These are phyloP conservation scores for Pleurotus cornucopiae DNA, from an alignment of 768 basidiomycete species.

Conservation along the genomic window DNA sequence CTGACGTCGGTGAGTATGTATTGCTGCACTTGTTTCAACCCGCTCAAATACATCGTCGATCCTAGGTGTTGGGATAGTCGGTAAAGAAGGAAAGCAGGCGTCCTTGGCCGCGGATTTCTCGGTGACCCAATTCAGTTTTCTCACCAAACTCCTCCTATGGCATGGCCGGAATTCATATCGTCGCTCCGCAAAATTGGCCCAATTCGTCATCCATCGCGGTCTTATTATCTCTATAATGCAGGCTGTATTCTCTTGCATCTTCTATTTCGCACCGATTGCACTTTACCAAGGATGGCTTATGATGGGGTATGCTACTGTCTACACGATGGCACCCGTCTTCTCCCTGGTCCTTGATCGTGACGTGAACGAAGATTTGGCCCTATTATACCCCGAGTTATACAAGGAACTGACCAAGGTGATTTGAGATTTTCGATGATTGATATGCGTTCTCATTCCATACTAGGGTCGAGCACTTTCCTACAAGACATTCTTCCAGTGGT, in stretches of 20 bases:
- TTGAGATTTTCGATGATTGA: slow-evolving; percentile 4
- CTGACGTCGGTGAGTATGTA: slow-evolving; percentile 81
- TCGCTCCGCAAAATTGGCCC: slow-evolving; percentile 94
- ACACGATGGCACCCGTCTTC: slow-evolving; percentile 99
- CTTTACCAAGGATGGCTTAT: slow-evolving; percentile 98
- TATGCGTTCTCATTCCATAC: not conserved
- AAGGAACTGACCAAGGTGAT: slow-evolving; percentile 93
- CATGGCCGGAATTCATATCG: slow-evolving; percentile 99
- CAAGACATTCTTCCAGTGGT: slow-evolving; percentile 98
- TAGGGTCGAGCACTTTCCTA: slow-evolving; percentile 92
- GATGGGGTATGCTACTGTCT: slow-evolving; percentile 93
- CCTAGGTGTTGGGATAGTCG: slow-evolving; percentile 92
- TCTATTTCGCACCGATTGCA: slow-evolving; percentile 94
- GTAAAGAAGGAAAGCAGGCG: slow-evolving; percentile 98
- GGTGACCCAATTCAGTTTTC: slow-evolving; percentile 91
- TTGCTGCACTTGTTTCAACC: not conserved
- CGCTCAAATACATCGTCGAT: too few species aligned
- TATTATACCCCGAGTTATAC: slow-evolving; percentile 96
- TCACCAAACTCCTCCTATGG: slow-evolving; percentile 97
- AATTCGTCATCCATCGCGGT: slow-evolving; percentile 97
- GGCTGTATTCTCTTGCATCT: slow-evolving; percentile 91
- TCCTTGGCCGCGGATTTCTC: slow-evolving; percentile 99
- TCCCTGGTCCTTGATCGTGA: slow-evolving; percentile 94
- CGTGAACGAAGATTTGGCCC: slow-evolving; percentile 90
- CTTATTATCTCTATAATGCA: slow-evolving; percentile 98